A percentile compares a stretch with the other conserved stretches of the same genome.
Evolutionary conservation across 1,284 basidiomycete genomes (phyloP).

Genomic region (Pseudozyma thailandica): DNA sequence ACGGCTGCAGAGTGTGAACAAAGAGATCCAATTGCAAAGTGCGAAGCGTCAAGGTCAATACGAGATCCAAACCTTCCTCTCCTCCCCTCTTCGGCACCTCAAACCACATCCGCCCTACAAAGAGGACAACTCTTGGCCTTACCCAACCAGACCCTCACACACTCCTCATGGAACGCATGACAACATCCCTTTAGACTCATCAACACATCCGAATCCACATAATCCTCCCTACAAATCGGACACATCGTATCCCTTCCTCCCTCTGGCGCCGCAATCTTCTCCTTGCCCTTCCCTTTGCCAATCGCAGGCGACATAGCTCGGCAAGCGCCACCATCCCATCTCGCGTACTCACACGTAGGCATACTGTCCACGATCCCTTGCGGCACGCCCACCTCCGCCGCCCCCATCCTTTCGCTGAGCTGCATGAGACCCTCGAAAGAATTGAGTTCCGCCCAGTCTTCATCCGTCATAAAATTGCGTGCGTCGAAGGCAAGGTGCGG

Average conservation of each 20-base stretch:
- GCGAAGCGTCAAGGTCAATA: no score
- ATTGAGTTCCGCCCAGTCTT: conserved; percentile 44
- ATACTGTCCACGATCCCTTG: conserved; percentile 30
- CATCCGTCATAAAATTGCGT: conserved; percentile 44
- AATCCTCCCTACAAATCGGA: conserved; percentile 47
- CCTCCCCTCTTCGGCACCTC: not conserved
- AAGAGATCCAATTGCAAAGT: no score
- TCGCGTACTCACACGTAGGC: conserved; percentile 37
- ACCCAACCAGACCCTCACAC: conserved; percentile 46
- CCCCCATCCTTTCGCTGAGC: conserved; percentile 29
- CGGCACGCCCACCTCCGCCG: conserved; percentile 28
- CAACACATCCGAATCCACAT: conserved; percentile 34
- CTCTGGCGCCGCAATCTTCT: conserved; percentile 1
- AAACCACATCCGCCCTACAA: conserved; percentile 30
- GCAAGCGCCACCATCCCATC: conserved; percentile 42
- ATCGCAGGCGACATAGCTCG: conserved; percentile 10
- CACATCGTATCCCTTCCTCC: conserved; percentile 32
- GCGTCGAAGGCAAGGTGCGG: conserved; percentile 26
- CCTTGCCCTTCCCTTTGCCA: conserved; percentile 40
- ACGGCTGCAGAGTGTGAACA: no score
- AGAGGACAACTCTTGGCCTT: conserved; percentile 45
- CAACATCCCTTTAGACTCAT: conserved; percentile 41
- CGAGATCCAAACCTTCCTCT: not conserved
- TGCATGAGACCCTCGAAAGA: conserved; percentile 39
- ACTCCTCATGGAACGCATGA: conserved; percentile 47